Percentiles rank a stretch among this genome's conserved stretches.
phyloP scores from a whole-genome alignment of 257 asterid genomes.

The Jacaranda copaia region DNA sequence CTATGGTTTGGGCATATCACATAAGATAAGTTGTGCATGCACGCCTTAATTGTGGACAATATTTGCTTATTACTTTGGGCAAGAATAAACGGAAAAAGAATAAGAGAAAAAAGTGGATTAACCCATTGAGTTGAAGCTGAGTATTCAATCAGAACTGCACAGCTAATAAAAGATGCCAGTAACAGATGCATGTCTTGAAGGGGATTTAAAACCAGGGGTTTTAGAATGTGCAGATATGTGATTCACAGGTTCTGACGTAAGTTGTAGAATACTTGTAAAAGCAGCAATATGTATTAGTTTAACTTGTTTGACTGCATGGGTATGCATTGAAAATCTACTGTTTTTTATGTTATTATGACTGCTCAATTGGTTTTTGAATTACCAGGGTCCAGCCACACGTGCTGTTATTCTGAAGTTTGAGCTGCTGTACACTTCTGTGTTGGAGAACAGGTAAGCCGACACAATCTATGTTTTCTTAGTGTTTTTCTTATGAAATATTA shows the following conservation, averaged over 20 bases:
- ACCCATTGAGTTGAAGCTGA: background rate
- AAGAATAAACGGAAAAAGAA: background rate
- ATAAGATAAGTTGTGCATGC: constrained; percentile 11
- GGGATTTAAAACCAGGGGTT: constrained; percentile 13
- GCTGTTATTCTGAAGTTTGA: constrained; percentile 85
- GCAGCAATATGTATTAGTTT: background rate
- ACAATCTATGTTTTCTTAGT: constrained; percentile 15
- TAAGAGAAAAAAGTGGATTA: constrained; percentile 20
- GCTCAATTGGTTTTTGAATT: constrained; percentile 35
- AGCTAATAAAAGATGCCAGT: constrained; percentile 10
- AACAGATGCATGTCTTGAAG: background rate
- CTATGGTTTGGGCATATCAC: constrained; percentile 27
- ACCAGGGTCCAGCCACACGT: constrained; percentile 70
- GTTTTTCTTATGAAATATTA: constrained; percentile 3
- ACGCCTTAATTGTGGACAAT: background rate
- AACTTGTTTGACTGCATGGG: background rate
- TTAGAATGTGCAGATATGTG: constrained; percentile 16
- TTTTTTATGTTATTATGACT: constrained; percentile 19
- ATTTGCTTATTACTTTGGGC: background rate
- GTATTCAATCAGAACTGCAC: background rate
- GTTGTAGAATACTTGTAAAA: constrained; percentile 21
- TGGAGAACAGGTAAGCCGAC: constrained; percentile 65
- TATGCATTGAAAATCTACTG: background rate
- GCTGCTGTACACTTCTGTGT: constrained; percentile 70
- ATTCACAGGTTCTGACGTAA: background rate